phyloP scores from a whole-genome alignment of 169 alveolate genomes.

The Plasmodium chabaudi region DNA sequence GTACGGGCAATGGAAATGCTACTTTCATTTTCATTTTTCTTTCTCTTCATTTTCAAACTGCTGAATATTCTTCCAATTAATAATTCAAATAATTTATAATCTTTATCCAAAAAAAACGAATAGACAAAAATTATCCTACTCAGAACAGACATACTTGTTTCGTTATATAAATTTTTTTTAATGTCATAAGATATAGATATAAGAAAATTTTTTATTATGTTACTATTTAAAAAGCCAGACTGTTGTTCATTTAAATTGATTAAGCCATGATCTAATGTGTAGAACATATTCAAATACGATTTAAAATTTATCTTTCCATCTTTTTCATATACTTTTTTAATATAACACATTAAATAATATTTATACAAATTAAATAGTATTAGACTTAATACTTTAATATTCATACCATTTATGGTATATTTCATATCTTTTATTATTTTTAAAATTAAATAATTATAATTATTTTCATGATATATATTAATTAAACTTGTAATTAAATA shows the following conservation, averaged over 20 bases:
- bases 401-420: conserved; percentile 16
- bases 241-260: neutral
- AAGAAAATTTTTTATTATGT: conserved; percentile 17
- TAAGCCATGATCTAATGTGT: conserved; percentile 12
- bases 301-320: conserved; percentile 1
- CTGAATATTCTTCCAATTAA: conserved; percentile 29
- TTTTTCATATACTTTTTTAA: conserved; percentile 19
- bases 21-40: neutral
- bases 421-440: conserved; percentile 29
- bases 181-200: conserved; percentile 10
- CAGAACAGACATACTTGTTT: conserved; percentile 18
- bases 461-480: conserved; percentile 61
- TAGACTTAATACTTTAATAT: conserved; percentile 31
- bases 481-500: conserved; percentile 43
- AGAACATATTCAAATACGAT: conserved; percentile 11
- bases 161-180: conserved; percentile 25
- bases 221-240: neutral
- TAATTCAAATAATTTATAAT: conserved; percentile 12
- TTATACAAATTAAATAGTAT: conserved; percentile 34
- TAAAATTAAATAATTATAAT: conserved; percentile 29
- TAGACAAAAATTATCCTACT: conserved; percentile 42
- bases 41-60: conserved; percentile 27
- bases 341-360: conserved; percentile 8
- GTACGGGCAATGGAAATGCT: too few relatives aligned
- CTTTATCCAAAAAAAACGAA: conserved; percentile 19